Evolutionary conservation across 495 filamentous ascomycete genomes (phyloP).

Genomic region (Cercophora newfieldiana): DNA sequence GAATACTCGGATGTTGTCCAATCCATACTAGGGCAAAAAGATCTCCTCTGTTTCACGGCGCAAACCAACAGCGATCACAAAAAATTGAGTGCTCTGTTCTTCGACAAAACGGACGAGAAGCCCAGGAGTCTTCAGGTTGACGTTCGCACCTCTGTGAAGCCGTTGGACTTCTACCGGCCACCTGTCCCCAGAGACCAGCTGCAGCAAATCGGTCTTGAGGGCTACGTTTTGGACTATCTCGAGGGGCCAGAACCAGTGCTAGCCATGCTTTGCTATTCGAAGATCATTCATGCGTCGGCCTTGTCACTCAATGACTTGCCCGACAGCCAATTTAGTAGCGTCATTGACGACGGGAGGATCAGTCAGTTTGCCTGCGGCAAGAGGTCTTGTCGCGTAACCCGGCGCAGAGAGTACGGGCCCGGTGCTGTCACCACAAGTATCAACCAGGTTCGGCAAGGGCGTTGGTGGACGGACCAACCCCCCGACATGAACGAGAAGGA

Average conservation of each 20-base stretch:
- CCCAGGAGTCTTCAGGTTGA: conserved; percentile 63
- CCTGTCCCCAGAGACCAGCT: conserved; percentile 58
- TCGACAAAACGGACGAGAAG: no score
- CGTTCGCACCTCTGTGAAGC: conserved; percentile 56
- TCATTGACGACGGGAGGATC: conserved; percentile 52
- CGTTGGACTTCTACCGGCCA: conserved; percentile 53
- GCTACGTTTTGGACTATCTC: conserved; percentile 74
- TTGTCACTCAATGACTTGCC: conserved; percentile 62
- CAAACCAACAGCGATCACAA: conserved; percentile 73
- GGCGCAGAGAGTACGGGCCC: conserved; percentile 74
- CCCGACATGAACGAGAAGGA: conserved; percentile 63
- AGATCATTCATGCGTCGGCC: conserved; percentile 63
- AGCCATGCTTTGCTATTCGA: conserved; percentile 77
- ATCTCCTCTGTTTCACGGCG: conserved; percentile 73
- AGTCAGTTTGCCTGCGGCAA: conserved; percentile 63
- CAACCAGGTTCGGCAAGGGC: conserved; percentile 53
- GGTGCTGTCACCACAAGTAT: conserved; percentile 65
- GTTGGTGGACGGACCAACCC: conserved; percentile 75
- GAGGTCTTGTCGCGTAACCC: conserved; percentile 57
- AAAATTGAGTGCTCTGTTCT: conserved; percentile 60
- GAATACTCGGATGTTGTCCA: conserved; percentile 75
- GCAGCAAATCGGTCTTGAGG: conserved; percentile 66
- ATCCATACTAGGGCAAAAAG: conserved; percentile 58
- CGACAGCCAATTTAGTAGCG: conserved; percentile 59
- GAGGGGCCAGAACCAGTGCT: conserved; percentile 82